These are phyloP conservation scores for Podospora anserina DNA, from an alignment of 495 filamentous ascomycete species.

Conservation along the genomic window DNA sequence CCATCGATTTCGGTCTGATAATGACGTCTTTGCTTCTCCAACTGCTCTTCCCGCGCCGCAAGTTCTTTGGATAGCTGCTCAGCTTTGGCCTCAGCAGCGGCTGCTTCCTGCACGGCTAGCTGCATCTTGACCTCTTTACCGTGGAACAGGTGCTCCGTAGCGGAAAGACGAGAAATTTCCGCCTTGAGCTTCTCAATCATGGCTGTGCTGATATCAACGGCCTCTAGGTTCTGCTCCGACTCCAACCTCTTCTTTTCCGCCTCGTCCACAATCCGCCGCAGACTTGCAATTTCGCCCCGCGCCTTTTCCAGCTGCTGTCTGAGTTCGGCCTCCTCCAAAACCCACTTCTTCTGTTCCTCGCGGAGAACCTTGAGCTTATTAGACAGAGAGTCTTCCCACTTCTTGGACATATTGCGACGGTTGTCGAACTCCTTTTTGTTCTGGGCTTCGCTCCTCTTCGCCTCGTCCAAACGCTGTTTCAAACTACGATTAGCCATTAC, in stretches of 20 bases:
- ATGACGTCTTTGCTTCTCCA: conserved; percentile 40
- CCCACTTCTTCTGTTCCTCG: conserved; percentile 68
- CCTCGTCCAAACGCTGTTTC: conserved; percentile 62
- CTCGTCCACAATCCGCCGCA: conserved; percentile 57
- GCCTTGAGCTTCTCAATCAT: conserved; percentile 56
- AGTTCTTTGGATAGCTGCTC: conserved; percentile 51
- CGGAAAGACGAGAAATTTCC: conserved; percentile 57
- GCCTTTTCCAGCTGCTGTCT: conserved; percentile 52
- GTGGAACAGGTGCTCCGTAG: conserved; percentile 55
- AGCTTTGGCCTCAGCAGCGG: conserved; percentile 49
- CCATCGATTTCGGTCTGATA: conserved; percentile 46
- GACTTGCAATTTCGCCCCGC: conserved; percentile 50
- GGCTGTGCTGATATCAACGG: conserved; percentile 55
- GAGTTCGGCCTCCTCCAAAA: conserved; percentile 49
- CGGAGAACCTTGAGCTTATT: conserved; percentile 56
- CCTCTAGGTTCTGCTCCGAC: conserved; percentile 56
- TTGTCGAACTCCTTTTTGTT: conserved; percentile 63
- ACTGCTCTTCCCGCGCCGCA: conserved; percentile 51
- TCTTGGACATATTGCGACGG: conserved; percentile 62
- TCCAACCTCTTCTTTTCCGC: conserved; percentile 59
- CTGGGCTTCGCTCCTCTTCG: conserved; percentile 59
- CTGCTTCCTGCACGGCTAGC: conserved; percentile 48
- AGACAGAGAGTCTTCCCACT: conserved; percentile 64
- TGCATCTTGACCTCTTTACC: conserved; percentile 54
- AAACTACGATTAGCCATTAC: conserved; percentile 70